Evolutionary conservation across 2,329 filamentous ascomycete species (phyloP), one percentile per base, ranked within the genome.

Genomic region (Colletotrichum plurivorum): DNA sequence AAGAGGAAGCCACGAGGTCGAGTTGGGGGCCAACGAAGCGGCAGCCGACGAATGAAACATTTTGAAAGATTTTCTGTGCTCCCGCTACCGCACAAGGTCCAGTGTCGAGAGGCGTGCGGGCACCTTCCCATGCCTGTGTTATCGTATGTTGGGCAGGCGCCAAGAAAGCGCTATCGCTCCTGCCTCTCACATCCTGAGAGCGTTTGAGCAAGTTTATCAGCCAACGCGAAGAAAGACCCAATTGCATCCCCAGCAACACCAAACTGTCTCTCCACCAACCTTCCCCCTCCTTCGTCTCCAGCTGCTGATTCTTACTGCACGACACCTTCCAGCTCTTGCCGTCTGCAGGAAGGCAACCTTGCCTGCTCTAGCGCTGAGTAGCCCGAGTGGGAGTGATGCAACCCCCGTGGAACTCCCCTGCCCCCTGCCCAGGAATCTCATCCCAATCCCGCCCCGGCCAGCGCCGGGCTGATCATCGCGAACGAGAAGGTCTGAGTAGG

Each of bases 131-230:
- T 16, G 18, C n/a, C 46, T 27, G 56, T 39, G 55, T 61, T 61
- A 54, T 61, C 63, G 63, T 61, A 66, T 49, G 63, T 54, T 66
- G 39, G 56, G 49, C 46, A 54, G 63, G 62, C 53, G 45, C 15
- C 66, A 57, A 66, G 62, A 66, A 64, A 43, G 20, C 49, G 53
- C 65, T 65, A 55, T 65, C 53, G 48, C 61, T 68, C 63, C 66
- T 55, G 27, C 54, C 52, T 63, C 59, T 46, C 53, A 18, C 53
- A 27, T 63, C 15, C 60, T 72, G 73, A 71, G 73, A 67, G 65
- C 56, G 31, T 74, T 74, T 74, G 73, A 73, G 73, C 73, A 74
- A 73, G 73, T 74, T 74, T 73, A 66, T 39, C 49, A 20, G 22
- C 39, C 39, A 22, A 31, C 31, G 12, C 22, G 22, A 25, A 25